Base-by-base conservation (phyloP, 441 rosid species). In the Biscutella laevigata region DNA sequence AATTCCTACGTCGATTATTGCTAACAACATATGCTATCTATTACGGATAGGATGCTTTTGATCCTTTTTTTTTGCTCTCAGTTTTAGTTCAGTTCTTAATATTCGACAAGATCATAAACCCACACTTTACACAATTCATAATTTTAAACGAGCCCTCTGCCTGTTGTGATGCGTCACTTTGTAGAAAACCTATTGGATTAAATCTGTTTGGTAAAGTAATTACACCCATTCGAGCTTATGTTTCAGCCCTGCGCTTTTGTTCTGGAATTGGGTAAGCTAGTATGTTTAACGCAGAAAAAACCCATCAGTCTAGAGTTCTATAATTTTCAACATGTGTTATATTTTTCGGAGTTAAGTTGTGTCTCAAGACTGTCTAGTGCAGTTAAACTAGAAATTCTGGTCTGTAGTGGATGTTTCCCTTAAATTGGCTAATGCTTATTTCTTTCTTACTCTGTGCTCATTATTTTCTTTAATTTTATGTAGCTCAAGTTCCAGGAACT, bases 401-500 rank as follows among this genome's bases (percentile, higher is more conserved):
- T 14, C 37, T 11, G 35, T 44, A 21, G 11, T 51, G 21, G 38
- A 58, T 51, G 37, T 58, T 42, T 51, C 43, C 28, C 43, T 42
- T 17, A 17, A 11, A 21, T 51, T 11, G 34, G 19, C 54, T 35
- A 20, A 12, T 36, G 35, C 59, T 49, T 27, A 27, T 52, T 52
- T 44, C 36, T 38, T 50, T 25, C 42, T 45, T 44, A 44, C 43
- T 22, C 21, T 41, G 41, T 38, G 3, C 58, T 53, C 48, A 55
- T 29, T 61, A 41, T 13, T 46, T 41, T 13, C 42, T 43, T n/a
- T 53, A 53, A 57, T 35, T 43, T 44, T 71, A 52, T 77, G 61
- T 61, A 94, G 99, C 99, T 41, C 99, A 87, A 94, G 82, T 90
- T 42, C 86, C 92, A 13, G 99, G 99, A 71, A 94, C 98, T 10